Evolutionary conservation across 805 yeast species (phyloP), one percentile per base, ranked within the genome.

Genomic region (Starmera pachycereana): DNA sequence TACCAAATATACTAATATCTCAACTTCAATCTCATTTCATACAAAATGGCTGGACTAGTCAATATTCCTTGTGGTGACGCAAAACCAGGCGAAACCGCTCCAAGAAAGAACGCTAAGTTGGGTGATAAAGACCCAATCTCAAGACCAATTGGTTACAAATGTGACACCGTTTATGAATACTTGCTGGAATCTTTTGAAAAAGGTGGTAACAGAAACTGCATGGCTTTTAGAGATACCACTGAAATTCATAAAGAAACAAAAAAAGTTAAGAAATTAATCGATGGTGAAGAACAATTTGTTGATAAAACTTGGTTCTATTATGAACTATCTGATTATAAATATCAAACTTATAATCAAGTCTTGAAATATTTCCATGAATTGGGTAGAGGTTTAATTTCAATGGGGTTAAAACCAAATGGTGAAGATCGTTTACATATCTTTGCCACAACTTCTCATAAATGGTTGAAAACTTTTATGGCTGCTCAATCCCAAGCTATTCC

Each of bases 381-480:
- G 45, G 92, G 95, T 46, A 73, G 78, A 43, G 98, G 97, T 45
- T 69, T 92, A 42, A 69, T 75, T 38, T 69, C 76, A 49, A 57
- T 82, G 33, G 98, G 97, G 11, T 49, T 92, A 44, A 53, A 63
- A 46, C 87, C 94, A 14, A 58, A 60, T 25, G 71, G 72, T 48
- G 63, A 62, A 29, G 80, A 79, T 49, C 76, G 74, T 49, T 58
- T 90, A 51, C 96, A 88, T 60, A 72, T 90, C 40, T 92, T 80
- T 63, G 96, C 96, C 22, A 62, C 84, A 16, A 92, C 98, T 12
- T 83, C 95, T 12, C 81, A 76, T 41, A 77, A 76, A 56, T 90
- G 97, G 97, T 75, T 90, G 86, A 83, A 85, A 64, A 74, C 85
- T 29, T 90, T 78, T 48, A 60, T 86, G 43, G 96, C 89, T 12